Base-by-base conservation (phyloP, 1,284 basidiomycete genomes). In the Boletus semigastroideus region DNA sequence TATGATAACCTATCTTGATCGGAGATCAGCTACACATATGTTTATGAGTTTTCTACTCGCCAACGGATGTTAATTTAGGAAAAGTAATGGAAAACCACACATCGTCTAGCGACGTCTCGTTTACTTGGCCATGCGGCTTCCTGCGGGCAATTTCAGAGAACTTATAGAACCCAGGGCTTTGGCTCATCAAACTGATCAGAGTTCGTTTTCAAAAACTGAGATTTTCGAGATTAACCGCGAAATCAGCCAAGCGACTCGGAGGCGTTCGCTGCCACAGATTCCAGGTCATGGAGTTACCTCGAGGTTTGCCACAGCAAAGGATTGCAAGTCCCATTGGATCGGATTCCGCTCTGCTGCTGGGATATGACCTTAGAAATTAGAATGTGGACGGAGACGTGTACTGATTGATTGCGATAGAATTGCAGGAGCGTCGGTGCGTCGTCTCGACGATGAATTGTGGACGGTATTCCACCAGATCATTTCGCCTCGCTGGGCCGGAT, bases 1-100 rank as follows among this genome's bases (percentile, higher is more conserved):
- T 59, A 59, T 67, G 68, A 74, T 72, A 70, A 67, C 58, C 65
- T 72, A 69, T 64, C 56, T 56, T 54, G 48, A 56, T 59, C 53
- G 43, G 54, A 57, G 42, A 69, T 59, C 55, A 46, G 52, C 49
- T 46, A 14, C 43, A 57, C 40, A 55, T 48, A 42, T 52, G 47
- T 55, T 42, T 49, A 45, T 49, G 52, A 49, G 40, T 22, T 50
- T 53, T 41, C 42, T 46, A 33, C 48, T 48, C 48, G 19, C 51
- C 28, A 41, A 30, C 46, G 40, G 41, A 46, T 38, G 57, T 63
- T 54, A 49, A 57, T 61, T 55, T 46, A 53, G 30, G 31, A 42
- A 34, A 48, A 34, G 49, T 38, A 27, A 41, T 54, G 51, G 34
- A 53, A 46, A 47, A 42, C 38, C 34, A 37, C 46, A 39, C 49